A percentile compares a stretch with the other conserved stretches of the same genome.
These are phyloP conservation scores for Earliella scabrosa DNA, from an alignment of 1,284 basidiomycete genomes.

Conservation along the genomic window DNA sequence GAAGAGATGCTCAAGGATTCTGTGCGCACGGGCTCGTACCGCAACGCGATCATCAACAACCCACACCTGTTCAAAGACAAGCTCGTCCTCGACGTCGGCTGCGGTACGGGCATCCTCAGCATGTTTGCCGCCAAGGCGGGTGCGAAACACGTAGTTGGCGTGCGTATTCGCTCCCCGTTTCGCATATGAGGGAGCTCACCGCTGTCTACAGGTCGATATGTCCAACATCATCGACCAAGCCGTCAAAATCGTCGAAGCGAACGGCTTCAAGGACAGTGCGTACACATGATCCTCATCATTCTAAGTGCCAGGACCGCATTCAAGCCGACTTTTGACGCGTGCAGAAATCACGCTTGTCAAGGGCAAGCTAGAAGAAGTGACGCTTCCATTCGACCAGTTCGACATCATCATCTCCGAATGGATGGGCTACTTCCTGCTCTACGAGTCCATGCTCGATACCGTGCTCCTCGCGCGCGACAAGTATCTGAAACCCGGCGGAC, in stretches of 20 bases:
- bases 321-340: no score
- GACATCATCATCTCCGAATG: conserved; percentile 99
- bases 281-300: conserved; percentile 24
- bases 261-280: conserved; percentile 94
- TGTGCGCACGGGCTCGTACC: conserved; percentile 96
- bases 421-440: conserved; percentile 97
- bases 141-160: conserved; percentile 94
- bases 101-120: conserved; percentile 97
- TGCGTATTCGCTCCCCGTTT: no score
- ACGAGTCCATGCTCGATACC: conserved; percentile 99
- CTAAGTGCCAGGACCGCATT: no score
- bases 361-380: conserved; percentile 95
- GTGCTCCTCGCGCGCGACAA: conserved; percentile 96
- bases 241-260: conserved; percentile 94
- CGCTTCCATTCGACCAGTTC: conserved; percentile 85
- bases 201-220: conserved; percentile 99
- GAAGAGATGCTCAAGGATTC: conserved; percentile 99
- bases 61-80: conserved; percentile 96
- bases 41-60: conserved; percentile 94
- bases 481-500: conserved; percentile 90
- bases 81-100: conserved; percentile 97
- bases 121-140: conserved; percentile 99
- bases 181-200: no score
- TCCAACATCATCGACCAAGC: conserved; percentile 99
- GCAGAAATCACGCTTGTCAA: conserved; percentile 95